These are phyloP conservation scores for Euclidium syriacum DNA, from an alignment of 345 rosid genomes.

Conservation along the genomic window DNA sequence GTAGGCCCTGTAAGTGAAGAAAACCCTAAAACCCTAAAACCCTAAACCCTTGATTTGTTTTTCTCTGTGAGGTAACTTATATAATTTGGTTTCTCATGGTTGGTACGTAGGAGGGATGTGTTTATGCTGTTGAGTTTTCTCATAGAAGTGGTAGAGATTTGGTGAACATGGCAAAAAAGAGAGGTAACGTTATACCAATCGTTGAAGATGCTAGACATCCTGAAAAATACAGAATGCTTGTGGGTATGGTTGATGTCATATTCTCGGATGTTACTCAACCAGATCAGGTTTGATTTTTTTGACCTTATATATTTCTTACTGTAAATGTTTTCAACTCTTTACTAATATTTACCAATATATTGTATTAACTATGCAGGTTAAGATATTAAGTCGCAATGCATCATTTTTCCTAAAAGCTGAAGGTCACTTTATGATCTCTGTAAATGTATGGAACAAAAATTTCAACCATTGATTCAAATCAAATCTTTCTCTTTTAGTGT, in stretches of 20 bases:
- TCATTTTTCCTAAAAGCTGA: slow-evolving; percentile 82
- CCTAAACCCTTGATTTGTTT: too few relatives aligned
- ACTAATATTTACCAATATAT: too few relatives aligned
- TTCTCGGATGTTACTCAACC: slow-evolving; percentile 99
- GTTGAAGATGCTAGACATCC: slow-evolving; percentile 99
- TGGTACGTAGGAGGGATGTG: slow-evolving; percentile 60
- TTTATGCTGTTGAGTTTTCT: slow-evolving; percentile 96
- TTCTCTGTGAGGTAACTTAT: neutral
- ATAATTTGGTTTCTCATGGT: too few relatives aligned
- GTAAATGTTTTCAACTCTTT: too few relatives aligned
- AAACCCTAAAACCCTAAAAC: too few relatives aligned
- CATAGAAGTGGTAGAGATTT: slow-evolving; percentile 96
- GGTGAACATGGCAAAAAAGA: slow-evolving; percentile 98
- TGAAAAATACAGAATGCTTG: slow-evolving; percentile 90
- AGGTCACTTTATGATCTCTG: slow-evolving; percentile 95
- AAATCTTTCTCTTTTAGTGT: neutral
- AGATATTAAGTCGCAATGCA: slow-evolving; percentile 86
- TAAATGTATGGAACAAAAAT: slow-evolving; percentile 67
- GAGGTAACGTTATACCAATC: slow-evolving; percentile 88
- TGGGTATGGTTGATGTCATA: slow-evolving; percentile 98
- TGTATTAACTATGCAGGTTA: slow-evolving; percentile 64
- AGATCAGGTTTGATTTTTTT: slow-evolving; percentile 73
- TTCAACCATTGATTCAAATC: too few relatives aligned
- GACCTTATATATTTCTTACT: too few relatives aligned
- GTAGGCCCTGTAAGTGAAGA: slow-evolving; percentile 81